Base-by-base conservation (phyloP, 176 grass and related monocot genomes). In the Oryza rufipogon region DNA sequence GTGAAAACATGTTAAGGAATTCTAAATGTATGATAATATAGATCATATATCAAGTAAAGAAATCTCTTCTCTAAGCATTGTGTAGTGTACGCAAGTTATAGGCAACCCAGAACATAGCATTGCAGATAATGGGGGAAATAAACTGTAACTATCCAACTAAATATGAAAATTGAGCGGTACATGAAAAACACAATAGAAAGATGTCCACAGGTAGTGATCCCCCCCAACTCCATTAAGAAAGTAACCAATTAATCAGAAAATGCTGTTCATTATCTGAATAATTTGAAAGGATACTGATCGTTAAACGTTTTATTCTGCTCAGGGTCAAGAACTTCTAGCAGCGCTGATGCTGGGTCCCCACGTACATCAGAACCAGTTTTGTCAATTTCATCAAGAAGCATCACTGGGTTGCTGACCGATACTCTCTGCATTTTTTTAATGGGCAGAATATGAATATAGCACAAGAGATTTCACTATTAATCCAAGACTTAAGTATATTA, bases 341-440 rank as follows among this genome's bases (percentile, higher is more conserved):
- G 90, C 47, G 96, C 96, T 78, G 96, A 99, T 87, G 96, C 93
- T 65, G 96, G 96, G 83, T 99, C 96, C 9, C 96, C 96, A 79
- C 93, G 93, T 71, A 96, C 91, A 85, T 99, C 96, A 77, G 96
- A 99, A 88, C 96, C 96, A 46, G 96, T 99, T 84, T 99, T 99
- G 84, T 99, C 96, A 81, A 99, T 92, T 90, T 99, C 96, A n/a
- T 99, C 96, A 77, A 99, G 91, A 82, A 99, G 91, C 91, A 99
- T 99, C 69, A 99, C 91, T 58, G 96, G 96, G 84, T 99, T 99
- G 79, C 72, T 92, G 73, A 99, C 96, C 81, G 89, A 92, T 80
- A 96, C 96, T 88, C 91, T 96, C 96, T 99, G 91, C 83, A 87
- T 61, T 80, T 70, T 77, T 42, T 38, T 58, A 58, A 54, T 19